Evolutionary conservation across 176 grass and related monocot genomes (phyloP).

Genomic region (Aegilops tauschii): DNA sequence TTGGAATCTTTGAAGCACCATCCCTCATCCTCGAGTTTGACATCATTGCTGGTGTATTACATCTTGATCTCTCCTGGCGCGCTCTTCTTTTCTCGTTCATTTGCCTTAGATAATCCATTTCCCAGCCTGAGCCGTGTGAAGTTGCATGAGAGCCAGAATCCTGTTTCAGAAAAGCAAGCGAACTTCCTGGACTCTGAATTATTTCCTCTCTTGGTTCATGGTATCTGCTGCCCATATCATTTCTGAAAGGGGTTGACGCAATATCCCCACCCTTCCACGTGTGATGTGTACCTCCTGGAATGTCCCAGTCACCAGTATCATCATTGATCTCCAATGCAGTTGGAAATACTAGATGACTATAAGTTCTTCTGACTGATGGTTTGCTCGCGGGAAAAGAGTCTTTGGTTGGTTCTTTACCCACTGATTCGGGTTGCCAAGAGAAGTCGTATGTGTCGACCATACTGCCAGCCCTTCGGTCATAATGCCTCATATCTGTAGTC

Average conservation of each 20-base stretch:
- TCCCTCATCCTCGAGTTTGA: constrained; percentile 36
- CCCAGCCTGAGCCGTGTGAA: constrained; percentile 49
- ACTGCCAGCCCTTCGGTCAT: constrained; percentile 37
- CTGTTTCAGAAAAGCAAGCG: constrained; percentile 52
- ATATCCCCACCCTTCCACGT: constrained; percentile 26
- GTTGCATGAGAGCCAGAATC: constrained; percentile 24
- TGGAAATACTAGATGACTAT: constrained; percentile 58
- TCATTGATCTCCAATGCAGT: constrained; percentile 53
- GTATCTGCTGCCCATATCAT: constrained; percentile 30
- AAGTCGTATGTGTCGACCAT: constrained; percentile 40
- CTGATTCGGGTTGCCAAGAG: constrained; percentile 32
- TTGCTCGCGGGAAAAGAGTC: constrained; percentile 18
- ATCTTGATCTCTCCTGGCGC: constrained; percentile 27
- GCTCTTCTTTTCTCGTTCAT: constrained; percentile 53
- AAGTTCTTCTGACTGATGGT: constrained; percentile 26
- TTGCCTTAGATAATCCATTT: constrained; percentile 57
- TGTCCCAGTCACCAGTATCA: constrained; percentile 40
- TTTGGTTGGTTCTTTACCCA: constrained; percentile 35
- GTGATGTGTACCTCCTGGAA: constrained; percentile 19
- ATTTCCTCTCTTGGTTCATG: constrained; percentile 36
- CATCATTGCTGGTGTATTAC: constrained; percentile 32
- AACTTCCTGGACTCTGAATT: constrained; percentile 35
- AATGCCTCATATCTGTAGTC: constrained; percentile 32
- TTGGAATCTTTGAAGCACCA: constrained; percentile 37
- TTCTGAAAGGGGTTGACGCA: constrained; percentile 22